phyloP scores from a whole-genome alignment of 2,329 filamentous ascomycete genomes.

The Pseudogymnoascus sp. region DNA sequence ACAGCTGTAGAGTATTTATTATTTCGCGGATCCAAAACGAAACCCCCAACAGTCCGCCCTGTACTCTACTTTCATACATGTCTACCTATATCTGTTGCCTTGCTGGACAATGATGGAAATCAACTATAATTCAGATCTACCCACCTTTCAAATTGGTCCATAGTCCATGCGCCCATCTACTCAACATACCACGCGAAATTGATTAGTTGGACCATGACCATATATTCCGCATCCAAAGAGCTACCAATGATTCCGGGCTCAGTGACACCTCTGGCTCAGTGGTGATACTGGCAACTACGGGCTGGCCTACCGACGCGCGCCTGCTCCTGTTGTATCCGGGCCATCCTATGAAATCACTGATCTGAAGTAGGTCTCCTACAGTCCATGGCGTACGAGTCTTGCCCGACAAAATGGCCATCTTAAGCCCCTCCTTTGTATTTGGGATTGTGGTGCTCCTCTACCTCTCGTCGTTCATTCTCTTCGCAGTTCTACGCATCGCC shows the following conservation, averaged over 20 bases:
- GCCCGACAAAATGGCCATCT: conserved; percentile 48
- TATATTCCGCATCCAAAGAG: not conserved
- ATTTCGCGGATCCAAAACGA: not conserved
- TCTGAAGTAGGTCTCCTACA: not conserved
- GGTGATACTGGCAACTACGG: not conserved
- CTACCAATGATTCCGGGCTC: not conserved
- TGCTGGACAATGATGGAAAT: conserved; percentile 3
- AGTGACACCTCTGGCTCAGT: not conserved
- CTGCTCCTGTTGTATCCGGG: not conserved
- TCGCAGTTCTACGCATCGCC: conserved; percentile 84
- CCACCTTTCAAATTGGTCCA: not conserved
- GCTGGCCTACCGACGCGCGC: not conserved
- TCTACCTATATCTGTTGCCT: not conserved
- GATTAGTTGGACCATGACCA: conserved; percentile 4
- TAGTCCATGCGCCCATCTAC: not conserved
- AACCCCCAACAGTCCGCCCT: not conserved
- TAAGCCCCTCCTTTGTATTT: conserved; percentile 74
- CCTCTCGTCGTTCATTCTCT: conserved; percentile 84
- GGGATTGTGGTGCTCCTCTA: conserved; percentile 81
- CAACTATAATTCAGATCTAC: not conserved
- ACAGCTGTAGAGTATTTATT: not conserved
- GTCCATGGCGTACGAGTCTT: conserved; percentile 3
- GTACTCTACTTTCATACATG: not conserved
- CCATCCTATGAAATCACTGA: not conserved
- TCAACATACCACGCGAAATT: not conserved